A percentile compares a stretch with the other conserved stretches of the same genome.
Evolutionary conservation across 768 basidiomycete genomes (phyloP).

Genomic region (Scleroderma bovista): DNA sequence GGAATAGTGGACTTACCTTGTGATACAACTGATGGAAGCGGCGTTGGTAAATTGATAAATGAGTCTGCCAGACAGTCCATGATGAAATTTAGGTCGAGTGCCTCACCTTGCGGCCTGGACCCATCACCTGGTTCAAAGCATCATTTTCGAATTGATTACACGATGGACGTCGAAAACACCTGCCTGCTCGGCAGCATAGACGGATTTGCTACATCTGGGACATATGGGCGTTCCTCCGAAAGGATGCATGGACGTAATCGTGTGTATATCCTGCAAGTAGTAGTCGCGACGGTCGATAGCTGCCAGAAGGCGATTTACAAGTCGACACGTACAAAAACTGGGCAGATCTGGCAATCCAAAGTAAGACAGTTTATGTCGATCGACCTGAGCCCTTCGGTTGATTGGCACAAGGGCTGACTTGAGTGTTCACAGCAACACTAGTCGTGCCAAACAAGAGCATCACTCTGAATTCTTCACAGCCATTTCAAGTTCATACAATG

Average conservation of each 20-base stretch:
- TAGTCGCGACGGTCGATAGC: background rate
- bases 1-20: conserved; percentile 44
- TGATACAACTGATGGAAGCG: conserved; percentile 64
- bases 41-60: too few species aligned
- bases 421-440: too few species aligned
- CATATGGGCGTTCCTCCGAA: conserved; percentile 70
- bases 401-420: too few species aligned
- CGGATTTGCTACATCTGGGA: conserved; percentile 67
- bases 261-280: background rate
- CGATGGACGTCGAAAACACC: conserved; percentile 9
- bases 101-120: conserved; percentile 82
- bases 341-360: background rate
- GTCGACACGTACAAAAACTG: background rate
- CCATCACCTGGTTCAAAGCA: conserved; percentile 54
- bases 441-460: too few species aligned
- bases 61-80: too few species aligned
- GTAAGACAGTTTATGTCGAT: too few species aligned
- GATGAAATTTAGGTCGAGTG: conserved; percentile 1
- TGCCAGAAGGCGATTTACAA: background rate
- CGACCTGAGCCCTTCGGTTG: too few species aligned
- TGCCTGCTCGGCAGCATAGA: conserved; percentile 89
- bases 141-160: conserved; percentile 1
- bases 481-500: too few species aligned
- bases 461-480: too few species aligned
- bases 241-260: conserved; percentile 48